Conservation (phyloP, 805 yeast species). For the Citeromyces matritensis region DNA sequence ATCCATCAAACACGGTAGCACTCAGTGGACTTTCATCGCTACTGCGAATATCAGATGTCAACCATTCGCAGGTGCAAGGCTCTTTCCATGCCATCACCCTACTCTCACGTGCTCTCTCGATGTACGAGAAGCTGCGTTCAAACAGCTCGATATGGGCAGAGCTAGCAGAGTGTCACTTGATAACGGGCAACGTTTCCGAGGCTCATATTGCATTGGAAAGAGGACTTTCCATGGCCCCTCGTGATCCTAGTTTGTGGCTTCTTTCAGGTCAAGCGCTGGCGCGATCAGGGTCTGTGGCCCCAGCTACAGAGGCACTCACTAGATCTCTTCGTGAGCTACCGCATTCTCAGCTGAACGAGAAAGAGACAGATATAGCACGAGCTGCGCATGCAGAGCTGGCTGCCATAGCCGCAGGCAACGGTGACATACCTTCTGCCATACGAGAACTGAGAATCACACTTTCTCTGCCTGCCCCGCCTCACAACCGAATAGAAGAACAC, state of each 20-base stretch:
- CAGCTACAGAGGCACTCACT: conserved; percentile 31
- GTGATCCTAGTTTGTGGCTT: conserved; percentile 31
- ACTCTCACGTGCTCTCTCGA: conserved; percentile 20
- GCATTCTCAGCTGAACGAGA: conserved; percentile 11
- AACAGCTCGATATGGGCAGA: conserved; percentile 29
- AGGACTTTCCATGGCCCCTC: conserved; percentile 20
- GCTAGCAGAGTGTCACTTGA: conserved; percentile 33
- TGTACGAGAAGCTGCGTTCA: conserved; percentile 20
- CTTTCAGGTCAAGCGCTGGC: conserved; percentile 32
- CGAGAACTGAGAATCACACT: conserved; percentile 34
- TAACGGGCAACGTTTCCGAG: conserved; percentile 29
- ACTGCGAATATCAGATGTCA: conserved; percentile 21
- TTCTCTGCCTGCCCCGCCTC: conserved; percentile 31
- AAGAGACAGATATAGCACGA: conserved; percentile 30
- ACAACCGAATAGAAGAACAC: conserved; percentile 26
- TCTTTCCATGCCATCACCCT: conserved; percentile 22
- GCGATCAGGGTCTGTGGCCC: conserved; percentile 23
- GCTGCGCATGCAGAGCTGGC: conserved; percentile 42
- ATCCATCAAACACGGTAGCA: conserved; percentile 22
- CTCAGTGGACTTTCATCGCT: conserved; percentile 26
- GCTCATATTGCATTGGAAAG: conserved; percentile 33
- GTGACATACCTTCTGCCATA: conserved; percentile 31
- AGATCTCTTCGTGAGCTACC: conserved; percentile 27
- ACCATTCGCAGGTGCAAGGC: conserved; percentile 21
- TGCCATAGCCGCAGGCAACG: conserved; percentile 33